phyloP scores from a whole-genome alignment of 2,329 filamentous ascomycete species.

The Aspergillus quadrilineatus region DNA sequence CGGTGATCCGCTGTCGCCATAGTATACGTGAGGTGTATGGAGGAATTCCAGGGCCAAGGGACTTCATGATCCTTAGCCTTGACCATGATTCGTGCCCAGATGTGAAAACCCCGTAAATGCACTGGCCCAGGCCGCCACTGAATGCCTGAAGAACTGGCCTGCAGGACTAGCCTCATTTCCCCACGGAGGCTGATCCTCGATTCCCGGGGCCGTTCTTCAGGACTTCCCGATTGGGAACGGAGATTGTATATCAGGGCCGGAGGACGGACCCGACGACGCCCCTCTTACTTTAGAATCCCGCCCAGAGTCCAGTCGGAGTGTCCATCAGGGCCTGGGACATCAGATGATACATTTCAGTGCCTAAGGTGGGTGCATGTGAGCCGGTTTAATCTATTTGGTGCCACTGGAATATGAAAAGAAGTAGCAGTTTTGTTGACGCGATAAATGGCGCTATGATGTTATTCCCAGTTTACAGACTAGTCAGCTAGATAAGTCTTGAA shows the following conservation, averaged over 20 bases:
- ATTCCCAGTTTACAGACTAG: no score
- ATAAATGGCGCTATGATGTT: no score
- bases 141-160: not conserved
- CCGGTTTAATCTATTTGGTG: not conserved
- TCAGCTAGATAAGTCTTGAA: no score
- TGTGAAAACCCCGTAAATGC: not conserved
- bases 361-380: not conserved
- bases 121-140: not conserved
- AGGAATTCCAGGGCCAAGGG: no score
- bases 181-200: not conserved
- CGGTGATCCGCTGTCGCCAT: no score
- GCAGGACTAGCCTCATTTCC: not conserved
- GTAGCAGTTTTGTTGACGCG: no score
- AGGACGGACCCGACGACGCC: not conserved
- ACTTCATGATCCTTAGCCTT: no score
- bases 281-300: not conserved
- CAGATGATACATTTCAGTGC: not conserved
- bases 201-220: not conserved
- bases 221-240: slow-evolving; percentile 4
- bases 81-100: no score
- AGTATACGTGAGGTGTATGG: no score
- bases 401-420: not conserved
- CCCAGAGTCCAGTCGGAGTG: not conserved
- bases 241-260: not conserved
- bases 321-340: not conserved